These are phyloP conservation scores for Trichoderma afroharzianum DNA, from an alignment of 2,329 filamentous ascomycete species.

Conservation along the genomic window DNA sequence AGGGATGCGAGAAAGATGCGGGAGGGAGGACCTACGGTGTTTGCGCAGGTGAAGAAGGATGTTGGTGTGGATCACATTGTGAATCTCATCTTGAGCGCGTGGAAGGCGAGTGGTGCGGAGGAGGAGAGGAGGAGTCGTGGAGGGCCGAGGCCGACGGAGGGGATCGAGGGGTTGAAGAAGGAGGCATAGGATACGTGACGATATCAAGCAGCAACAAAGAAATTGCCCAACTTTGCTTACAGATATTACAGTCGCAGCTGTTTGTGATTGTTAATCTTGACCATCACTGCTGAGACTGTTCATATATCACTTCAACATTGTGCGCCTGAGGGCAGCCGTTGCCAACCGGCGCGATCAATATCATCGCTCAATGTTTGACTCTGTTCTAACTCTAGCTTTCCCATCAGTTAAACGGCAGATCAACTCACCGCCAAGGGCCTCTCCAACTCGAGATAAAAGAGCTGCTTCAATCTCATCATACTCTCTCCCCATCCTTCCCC, in stretches of 20 bases:
- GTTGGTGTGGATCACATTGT: conserved; percentile 84
- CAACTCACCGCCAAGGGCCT: background rate
- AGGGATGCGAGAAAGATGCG: conserved; percentile 90
- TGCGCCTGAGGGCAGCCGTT: background rate
- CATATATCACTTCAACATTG: background rate
- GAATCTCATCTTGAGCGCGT: conserved; percentile 82
- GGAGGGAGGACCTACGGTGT: conserved; percentile 91
- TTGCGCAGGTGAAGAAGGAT: conserved; percentile 93
- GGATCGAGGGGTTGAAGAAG: conserved; percentile 45
- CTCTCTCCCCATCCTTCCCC: no score
- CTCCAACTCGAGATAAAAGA: background rate
- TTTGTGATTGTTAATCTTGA: background rate
- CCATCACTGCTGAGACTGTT: background rate
- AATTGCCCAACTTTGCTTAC: background rate
- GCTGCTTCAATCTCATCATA: accelerated
- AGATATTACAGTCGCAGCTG: background rate
- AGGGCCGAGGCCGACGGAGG: conserved; percentile 56
- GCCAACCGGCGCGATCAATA: background rate
- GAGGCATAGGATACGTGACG: background rate
- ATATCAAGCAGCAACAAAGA: background rate
- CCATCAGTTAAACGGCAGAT: background rate
- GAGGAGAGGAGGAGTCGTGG: conserved; percentile 51
- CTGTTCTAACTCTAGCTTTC: background rate
- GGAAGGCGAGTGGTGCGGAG: conserved; percentile 84
- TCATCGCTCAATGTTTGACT: background rate